Evolutionary conservation across 257 asterid species (phyloP), one percentile per base, ranked within the genome.

Genomic region (Echium plantagineum): DNA sequence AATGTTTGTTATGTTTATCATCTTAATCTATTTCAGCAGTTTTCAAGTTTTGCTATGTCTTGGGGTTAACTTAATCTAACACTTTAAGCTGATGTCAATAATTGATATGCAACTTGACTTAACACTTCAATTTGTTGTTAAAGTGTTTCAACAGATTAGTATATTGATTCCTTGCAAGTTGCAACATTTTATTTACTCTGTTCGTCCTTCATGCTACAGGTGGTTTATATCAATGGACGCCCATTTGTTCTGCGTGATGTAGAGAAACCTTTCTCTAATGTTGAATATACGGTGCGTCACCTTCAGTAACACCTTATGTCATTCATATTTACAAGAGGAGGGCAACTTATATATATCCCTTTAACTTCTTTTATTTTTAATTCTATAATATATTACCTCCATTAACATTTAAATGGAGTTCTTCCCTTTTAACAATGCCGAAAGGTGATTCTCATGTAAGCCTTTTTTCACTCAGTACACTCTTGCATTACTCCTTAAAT

Each of bases 241-340:
- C 98, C 98, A 70, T 90, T 90, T 80, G 98, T 90, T 58, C 83
- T 90, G 77, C 96, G 98, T 62, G 98, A 90, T 65, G 94, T 90
- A 63, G 98, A 85, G 76, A 89, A 85, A 72, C 98, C 98, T 21
- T 90, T 90, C 69, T 87, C 98, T 13, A 90, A 90, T 84, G 94
- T 90, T 53, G 98, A 90, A 67, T 87, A 90, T 78, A 90, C 98
- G 95, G 98, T 90, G 74, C 58, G 91, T 80, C 65, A 21, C 67
- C 61, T 49, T 63, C 69, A 62, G 57, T 58, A 62, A 73, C 65
- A 66, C 58, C 58, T 21, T 57, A 5, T 20, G 49, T 13, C n/a
- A 24, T 52, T n/a, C 56, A 62, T 21, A 49, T 38, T 17, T 65
- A 66, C 46, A 35, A n/a, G 24, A 21, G 26, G 30, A 8, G 58